Evolutionary conservation across 768 basidiomycete genomes (phyloP), one percentile per base, ranked within the genome.

Genomic region (Gloeopeniophorella convolvens): DNA sequence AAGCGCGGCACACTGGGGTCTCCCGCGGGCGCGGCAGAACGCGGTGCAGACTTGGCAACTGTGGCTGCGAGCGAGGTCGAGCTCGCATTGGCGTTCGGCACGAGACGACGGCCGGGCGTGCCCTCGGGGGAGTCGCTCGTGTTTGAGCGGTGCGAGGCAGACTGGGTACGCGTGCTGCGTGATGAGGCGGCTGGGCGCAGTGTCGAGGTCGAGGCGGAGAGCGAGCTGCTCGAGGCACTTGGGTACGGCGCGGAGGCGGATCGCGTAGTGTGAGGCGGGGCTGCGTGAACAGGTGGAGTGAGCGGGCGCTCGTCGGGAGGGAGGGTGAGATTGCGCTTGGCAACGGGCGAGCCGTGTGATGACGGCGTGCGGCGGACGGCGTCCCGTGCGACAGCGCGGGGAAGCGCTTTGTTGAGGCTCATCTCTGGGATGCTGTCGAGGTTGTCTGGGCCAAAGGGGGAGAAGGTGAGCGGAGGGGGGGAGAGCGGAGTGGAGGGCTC

Each of bases 1-100:
- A 67, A 57, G 32, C 69, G 72, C 24, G 62, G 70, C 50, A 68
- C 58, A 13, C n/a, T n/a, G n/a, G 66, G 51, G n/a, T 48, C 53
- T 3, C 18, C 23, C 18, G 16, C 20, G 2, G 51, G 30, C 1
- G 32, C 27, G 10, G 44, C 32, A 2, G 54, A 27, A 1, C 35
- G 28, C 15, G 59, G 63, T 16, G 28, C 13, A 12, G 55, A 4
- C 15, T n/a, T n/a, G n/a, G n/a, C n/a, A n/a, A 33, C 50, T n/a
- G n/a, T n/a, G n/a, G 37, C 54, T 15, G 54, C 42, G 18, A 58
- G 57, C 10, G 57, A 58, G 3, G 46, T 57, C 10, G 50, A 47
- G 45, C 56, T 58, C 36, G 56, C 45, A 27, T 44, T 54, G 11
- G 42, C 15, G 11, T 12, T 47, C 8, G 51, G 34, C 2, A 54